Evolutionary conservation across 345 rosid species (phyloP), one percentile per base, ranked within the genome.

Genomic region (Syzygium aqueum): DNA sequence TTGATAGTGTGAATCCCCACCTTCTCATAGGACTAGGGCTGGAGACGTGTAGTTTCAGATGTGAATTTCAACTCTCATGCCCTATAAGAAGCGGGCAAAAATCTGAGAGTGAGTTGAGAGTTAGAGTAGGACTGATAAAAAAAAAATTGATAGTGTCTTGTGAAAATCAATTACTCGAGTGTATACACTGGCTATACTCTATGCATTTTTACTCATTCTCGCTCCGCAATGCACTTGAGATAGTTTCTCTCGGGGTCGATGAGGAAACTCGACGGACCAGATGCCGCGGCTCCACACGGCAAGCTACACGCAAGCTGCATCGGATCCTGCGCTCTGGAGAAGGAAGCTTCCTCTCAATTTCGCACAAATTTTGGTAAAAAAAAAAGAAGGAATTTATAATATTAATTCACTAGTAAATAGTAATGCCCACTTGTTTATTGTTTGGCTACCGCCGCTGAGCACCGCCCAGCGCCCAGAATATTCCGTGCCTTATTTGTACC

Each of bases 101-200:
- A n/a, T n/a, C n/a, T n/a, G n/a, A n/a, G n/a, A n/a, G n/a, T n/a
- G n/a, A n/a, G n/a, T n/a, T n/a, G n/a, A n/a, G n/a, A n/a, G n/a
- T n/a, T n/a, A n/a, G n/a, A n/a, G n/a, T n/a, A n/a, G n/a, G n/a
- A n/a, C n/a, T n/a, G n/a, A n/a, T n/a, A n/a, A n/a, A n/a, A n/a
- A n/a, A n/a, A n/a, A n/a, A n/a, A n/a, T 54, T 54, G 59, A 22
- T 8, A 19, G n/a, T 22, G 23, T 2, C 8, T 11, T 8, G 1
- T 8, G 25, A 25, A 21, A 54, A 54, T 54, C 21, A 54, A 54
- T 21, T 54, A 56, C 61, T 56, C 27, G 61, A 56, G 27, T 23
- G 27, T 23, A 10, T 57, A 25, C 16, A 2, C 16, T 59, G 0
- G 65, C 2, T 27, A 59, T 27, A 11, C 30, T 27, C 14, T 0